phyloP scores from a whole-genome alignment of 2,329 filamentous ascomycete genomes.

The Colletotrichum sp. region DNA sequence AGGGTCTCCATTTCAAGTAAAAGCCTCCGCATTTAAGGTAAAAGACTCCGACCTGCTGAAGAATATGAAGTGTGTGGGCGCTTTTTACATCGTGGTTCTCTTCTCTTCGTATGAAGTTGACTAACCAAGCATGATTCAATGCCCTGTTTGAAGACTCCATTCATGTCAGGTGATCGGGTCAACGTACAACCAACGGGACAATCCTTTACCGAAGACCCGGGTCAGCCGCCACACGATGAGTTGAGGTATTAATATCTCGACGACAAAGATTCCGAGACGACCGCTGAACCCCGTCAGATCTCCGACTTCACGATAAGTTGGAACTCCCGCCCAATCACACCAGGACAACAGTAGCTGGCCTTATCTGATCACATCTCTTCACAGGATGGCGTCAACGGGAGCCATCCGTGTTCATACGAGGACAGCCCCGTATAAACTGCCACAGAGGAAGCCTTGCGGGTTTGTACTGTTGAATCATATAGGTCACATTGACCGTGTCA shows the following conservation, averaged over 20 bases:
- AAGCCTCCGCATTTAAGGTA: neutral
- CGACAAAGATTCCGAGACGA: neutral
- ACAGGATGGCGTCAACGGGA: neutral
- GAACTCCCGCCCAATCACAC: neutral
- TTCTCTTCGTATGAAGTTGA: neutral
- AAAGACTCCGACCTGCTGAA: neutral
- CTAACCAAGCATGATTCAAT: neutral
- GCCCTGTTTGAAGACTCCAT: neutral
- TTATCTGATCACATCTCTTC: neutral
- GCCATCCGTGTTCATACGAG: neutral
- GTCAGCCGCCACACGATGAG: neutral
- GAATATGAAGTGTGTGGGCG: neutral
- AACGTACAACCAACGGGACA: neutral
- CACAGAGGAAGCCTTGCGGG: neutral
- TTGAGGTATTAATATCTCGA: neutral
- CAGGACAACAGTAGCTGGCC: accelerated
- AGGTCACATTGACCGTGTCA: neutral
- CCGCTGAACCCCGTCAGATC: neutral
- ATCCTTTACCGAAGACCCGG: neutral
- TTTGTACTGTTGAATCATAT: neutral
- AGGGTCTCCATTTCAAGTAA: neutral
- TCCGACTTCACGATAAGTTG: neutral
- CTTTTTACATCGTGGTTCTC: too few species aligned
- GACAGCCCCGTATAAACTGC: neutral
- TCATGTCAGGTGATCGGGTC: neutral